Base-by-base conservation (phyloP, 768 basidiomycete species). In the Boletus rubropictus region DNA sequence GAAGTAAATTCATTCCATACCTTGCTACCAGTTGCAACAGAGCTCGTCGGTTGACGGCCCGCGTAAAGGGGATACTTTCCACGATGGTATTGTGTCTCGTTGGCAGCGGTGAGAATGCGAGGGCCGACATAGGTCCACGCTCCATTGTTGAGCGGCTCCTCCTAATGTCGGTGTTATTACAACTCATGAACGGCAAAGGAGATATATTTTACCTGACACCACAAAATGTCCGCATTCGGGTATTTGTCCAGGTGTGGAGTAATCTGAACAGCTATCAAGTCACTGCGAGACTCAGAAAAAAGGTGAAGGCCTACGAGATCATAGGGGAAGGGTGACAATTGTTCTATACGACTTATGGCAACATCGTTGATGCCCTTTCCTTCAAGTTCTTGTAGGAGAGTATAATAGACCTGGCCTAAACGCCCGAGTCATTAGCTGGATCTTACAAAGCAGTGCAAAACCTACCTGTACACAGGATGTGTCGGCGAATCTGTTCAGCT, bases 141-240 rank as follows among this genome's bases (percentile, higher is more conserved):
- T 55, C 96, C 96, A 60, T 92, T 93, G 75, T 99, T 99, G 56
- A 98, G 71, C 14, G 96, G 95, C 68, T 97, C 92, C 70, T 96
- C 93, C 77, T 83, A 61, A 41, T 57, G 32, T 43, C 12, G 54
- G 42, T 17, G 51, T 40, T 43, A 50, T 37, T 34, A 36, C 14
- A 18, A 33, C 20, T n/a, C 5, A 22, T 38, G 21, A 25, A 15
- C 1, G 4, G 10, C 3, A 34, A n/a, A 22, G 7, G 2, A 8
- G 7, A 18, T 1, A 7, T 3, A 21, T 1, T 5, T 45, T 63
- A 80, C 83, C 74, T 96, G 93, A 61, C 87, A 90, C 94, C 95
- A 97, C 38, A 92, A 73, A 32, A 95, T 65, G 54, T 87, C 86
- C 29, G 95, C 92, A 64, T 98, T 95, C 59, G 95, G 91, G 73